Evolutionary conservation across 352 stramenopile genomes (phyloP).

Genomic region (Plasmopara viticola): DNA sequence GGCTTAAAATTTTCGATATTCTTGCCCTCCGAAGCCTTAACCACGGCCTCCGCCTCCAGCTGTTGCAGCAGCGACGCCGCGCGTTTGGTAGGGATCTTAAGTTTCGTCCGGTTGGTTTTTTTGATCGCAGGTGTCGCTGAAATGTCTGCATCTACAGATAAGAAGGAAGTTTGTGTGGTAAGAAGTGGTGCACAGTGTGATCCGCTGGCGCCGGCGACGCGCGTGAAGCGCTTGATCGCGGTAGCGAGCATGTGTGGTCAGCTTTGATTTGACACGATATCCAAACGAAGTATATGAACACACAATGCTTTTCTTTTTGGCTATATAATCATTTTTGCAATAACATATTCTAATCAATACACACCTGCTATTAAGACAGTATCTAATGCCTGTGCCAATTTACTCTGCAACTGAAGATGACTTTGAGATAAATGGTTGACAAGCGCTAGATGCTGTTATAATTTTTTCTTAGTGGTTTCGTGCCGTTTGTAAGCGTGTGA

Average conservation of each 20-base stretch:
- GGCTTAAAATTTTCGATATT: slow-evolving; percentile 70
- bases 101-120: slow-evolving; percentile 54
- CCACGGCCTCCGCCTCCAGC: slow-evolving; percentile 60
- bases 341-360: too few species aligned
- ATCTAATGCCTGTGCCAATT: too few species aligned
- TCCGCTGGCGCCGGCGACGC: slow-evolving; percentile 21
- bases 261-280: background rate
- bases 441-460: too few species aligned
- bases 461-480: too few species aligned
- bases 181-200: slow-evolving; percentile 28
- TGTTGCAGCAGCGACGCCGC: slow-evolving; percentile 61
- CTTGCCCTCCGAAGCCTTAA: slow-evolving; percentile 54
- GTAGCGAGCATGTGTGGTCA: slow-evolving; percentile 39
- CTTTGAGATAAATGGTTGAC: too few species aligned
- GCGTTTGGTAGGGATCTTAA: slow-evolving; percentile 76
- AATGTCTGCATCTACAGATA: slow-evolving; percentile 31
- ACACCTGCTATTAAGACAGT: too few species aligned
- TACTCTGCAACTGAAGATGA: too few species aligned
- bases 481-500: too few species aligned
- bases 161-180: slow-evolving; percentile 25
- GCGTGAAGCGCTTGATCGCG: slow-evolving; percentile 45
- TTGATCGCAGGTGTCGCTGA: slow-evolving; percentile 9
- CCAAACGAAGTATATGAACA: background rate
- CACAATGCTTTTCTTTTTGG: background rate
- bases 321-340: background rate